A percentile compares a stretch with the other conserved stretches of the same genome.
Conservation (phyloP, 768 basidiomycete genomes). For the Suillus bovinus region DNA sequence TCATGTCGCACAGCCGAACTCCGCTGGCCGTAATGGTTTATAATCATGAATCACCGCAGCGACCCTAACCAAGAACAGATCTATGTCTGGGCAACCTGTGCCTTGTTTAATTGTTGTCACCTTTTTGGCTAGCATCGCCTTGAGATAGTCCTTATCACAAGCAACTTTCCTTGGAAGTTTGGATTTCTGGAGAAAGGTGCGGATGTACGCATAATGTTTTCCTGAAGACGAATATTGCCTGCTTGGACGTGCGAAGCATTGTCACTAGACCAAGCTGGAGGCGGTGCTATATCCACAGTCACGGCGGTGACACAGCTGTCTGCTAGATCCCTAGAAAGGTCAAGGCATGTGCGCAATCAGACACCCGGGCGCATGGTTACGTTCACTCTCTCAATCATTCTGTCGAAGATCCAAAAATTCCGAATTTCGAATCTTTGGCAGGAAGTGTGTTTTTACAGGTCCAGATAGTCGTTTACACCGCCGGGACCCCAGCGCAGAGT, state of each 20-base stretch:
- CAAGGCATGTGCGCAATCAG: neutral
- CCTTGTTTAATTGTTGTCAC: neutral
- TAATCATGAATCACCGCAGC: neutral
- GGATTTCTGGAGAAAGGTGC: neutral
- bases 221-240: neutral
- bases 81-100: neutral
- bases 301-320: neutral
- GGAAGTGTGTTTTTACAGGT: constrained; percentile 3
- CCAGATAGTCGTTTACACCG: constrained; percentile 6
- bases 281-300: neutral
- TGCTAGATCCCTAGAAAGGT: neutral
- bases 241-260: neutral
- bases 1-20: neutral
- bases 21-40: neutral
- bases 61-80: neutral
- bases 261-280: neutral
- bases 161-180: neutral
- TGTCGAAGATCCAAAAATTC: too few species aligned
- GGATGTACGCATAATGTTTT: neutral
- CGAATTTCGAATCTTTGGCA: neutral
- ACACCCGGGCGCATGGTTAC: neutral
- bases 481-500: neutral
- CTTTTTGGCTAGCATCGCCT: neutral
- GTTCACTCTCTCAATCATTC: constrained; percentile 8
- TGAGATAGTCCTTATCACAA: neutral